These are phyloP conservation scores for Gossypium laxum DNA, from an alignment of 441 rosid genomes.

Conservation along the genomic window DNA sequence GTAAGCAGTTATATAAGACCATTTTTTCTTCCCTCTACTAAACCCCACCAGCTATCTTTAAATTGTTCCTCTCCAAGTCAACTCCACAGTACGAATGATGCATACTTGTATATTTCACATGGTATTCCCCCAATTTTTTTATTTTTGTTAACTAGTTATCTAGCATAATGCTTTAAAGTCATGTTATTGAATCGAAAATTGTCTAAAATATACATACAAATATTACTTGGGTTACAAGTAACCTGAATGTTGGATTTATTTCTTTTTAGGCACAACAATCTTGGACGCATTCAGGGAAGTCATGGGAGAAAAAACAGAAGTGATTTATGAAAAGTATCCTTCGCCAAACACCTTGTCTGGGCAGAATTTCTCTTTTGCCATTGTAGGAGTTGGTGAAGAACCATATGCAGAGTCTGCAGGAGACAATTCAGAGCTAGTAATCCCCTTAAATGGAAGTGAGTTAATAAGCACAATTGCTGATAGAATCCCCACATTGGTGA, in stretches of 20 bases:
- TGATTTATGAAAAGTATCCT: conserved; percentile 48
- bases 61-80: neutral
- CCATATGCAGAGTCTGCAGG: conserved; percentile 69
- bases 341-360: conserved; percentile 41
- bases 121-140: neutral
- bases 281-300: conserved; percentile 54
- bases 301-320: conserved; percentile 52
- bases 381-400: conserved; percentile 68
- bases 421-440: conserved; percentile 40
- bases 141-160: neutral
- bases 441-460: conserved; percentile 53
- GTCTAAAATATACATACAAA: neutral
- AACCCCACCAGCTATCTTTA: neutral
- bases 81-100: neutral
- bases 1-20: conserved; percentile 26
- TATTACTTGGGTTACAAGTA: neutral
- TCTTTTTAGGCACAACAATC: conserved; percentile 55
- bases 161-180: neutral
- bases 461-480: conserved; percentile 41
- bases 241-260: neutral
- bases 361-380: conserved; percentile 45
- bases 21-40: neutral
- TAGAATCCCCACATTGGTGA: conserved; percentile 49
- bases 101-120: neutral
- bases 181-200: neutral